Evolutionary conservation across 176 grass and related monocot genomes (phyloP), one percentile per base, ranked within the genome.

Genomic region (Alloteropsis semialata): DNA sequence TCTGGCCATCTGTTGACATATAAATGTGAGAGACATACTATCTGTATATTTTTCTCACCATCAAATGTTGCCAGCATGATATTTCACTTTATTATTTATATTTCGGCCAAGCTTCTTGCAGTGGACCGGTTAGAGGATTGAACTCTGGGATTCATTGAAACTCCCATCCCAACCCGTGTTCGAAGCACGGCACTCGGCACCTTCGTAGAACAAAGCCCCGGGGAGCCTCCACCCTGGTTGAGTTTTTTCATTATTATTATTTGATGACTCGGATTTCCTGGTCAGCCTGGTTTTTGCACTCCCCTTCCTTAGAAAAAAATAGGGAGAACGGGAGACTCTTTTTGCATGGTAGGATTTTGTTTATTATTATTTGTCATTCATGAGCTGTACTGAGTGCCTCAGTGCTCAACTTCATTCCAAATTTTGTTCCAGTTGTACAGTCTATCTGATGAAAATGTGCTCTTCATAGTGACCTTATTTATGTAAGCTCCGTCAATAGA

Each of bases 1-100:
- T 58, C 29, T 3, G n/a, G 16, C 59, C 30, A 82, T 49, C 51
- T 87, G 5, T 87, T 60, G 85, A 68, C 16, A 63, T 45, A 69
- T 79, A 57, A 60, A 82, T 39, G 19, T 42, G 72, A 27, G 63
- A 27, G 17, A 81, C 16, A 41, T 63, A 41, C n/a, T n/a, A 54
- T 44, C 4, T 76, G 22, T 76, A 76, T 76, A 25, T n/a, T 41
- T 76, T 76, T 32, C 22, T 25, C 13, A 1, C 42, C 58, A 19
- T 18, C 16, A 45, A 6, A 45, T 21, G 41, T 43, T 19, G 16
- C 44, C 25, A 25, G 37, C 27, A 43, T 45, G 57, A 30, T 29
- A 5, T 75, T 67, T 48, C 22, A 4, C 50, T 15, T 73, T 65
- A 6, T 65, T 30, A 25, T 56, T 28, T 66, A 45, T 79, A 8